These are phyloP conservation scores for Hylodesmum podocarpum DNA, from an alignment of 306 rosid species.

Conservation along the genomic window DNA sequence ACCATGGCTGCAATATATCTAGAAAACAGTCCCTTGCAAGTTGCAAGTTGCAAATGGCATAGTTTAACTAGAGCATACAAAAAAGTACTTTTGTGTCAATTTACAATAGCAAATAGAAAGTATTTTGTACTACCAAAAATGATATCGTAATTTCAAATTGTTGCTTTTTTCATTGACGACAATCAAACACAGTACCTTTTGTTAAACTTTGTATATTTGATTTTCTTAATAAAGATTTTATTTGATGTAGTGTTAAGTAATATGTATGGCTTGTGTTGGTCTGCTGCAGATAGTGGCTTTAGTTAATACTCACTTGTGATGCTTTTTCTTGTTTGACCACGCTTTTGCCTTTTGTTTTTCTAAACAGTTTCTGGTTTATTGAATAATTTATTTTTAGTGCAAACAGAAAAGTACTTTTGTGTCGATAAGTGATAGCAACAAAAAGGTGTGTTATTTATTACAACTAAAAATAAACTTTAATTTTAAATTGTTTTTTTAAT, in stretches of 20 bases:
- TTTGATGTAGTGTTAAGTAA: neutral
- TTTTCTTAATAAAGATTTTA: neutral
- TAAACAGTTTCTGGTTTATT: neutral
- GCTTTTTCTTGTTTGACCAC: neutral
- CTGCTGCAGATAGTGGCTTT: neutral
- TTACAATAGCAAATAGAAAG: neutral
- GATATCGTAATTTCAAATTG: neutral
- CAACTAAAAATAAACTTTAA: neutral
- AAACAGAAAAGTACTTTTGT: neutral
- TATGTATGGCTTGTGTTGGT: neutral
- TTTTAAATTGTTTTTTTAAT: neutral
- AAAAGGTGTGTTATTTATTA: neutral
- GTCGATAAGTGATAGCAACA: neutral
- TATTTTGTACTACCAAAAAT: neutral
- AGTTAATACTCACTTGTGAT: neutral
- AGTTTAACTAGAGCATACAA: neutral
- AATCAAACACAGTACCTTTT: neutral
- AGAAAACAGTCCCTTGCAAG: constrained; percentile 10
- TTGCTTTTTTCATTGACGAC: neutral
- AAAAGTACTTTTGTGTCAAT: neutral
- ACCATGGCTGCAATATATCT: neutral
- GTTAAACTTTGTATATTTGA: neutral
- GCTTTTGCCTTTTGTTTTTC: neutral
- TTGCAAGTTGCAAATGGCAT: constrained; percentile 18
- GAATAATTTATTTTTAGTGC: neutral